phyloP scores from a whole-genome alignment of 2,329 filamentous ascomycete genomes.

The Colletotrichum sublineola region DNA sequence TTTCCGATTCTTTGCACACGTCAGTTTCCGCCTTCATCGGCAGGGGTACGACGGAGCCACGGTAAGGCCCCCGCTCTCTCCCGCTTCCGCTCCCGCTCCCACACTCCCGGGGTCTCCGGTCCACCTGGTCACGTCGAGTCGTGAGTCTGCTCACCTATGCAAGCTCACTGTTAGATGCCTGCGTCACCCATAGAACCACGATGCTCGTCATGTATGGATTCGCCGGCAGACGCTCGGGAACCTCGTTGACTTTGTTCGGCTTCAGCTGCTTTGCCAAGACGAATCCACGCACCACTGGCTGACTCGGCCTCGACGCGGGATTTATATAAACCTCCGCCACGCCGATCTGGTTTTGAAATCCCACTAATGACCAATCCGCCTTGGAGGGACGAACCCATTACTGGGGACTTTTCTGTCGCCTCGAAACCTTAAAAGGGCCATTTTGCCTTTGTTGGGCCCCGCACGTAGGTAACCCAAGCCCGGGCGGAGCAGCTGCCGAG shows the following conservation, averaged over 20 bases:
- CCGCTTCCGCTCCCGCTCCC: background rate
- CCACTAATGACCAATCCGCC: background rate
- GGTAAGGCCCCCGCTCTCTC: background rate
- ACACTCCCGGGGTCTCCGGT: background rate
- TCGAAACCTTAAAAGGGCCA: background rate
- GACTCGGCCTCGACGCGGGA: background rate
- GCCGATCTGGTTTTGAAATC: background rate
- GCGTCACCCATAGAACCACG: too few relatives aligned
- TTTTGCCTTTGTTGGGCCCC: background rate
- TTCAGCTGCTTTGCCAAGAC: too few relatives aligned
- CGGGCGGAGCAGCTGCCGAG: background rate
- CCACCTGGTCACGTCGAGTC: too few relatives aligned
- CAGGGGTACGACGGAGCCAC: background rate
- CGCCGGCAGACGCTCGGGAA: too few relatives aligned
- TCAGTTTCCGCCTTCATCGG: conserved; percentile 1
- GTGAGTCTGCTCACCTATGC: too few relatives aligned
- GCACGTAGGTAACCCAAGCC: background rate
- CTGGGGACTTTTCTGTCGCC: background rate
- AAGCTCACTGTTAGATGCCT: too few relatives aligned
- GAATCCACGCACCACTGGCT: too few relatives aligned
- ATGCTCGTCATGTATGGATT: too few relatives aligned
- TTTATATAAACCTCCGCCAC: background rate
- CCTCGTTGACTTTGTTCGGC: too few relatives aligned
- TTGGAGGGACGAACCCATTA: background rate
- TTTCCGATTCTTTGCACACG: background rate